phyloP scores from a whole-genome alignment of 1,284 basidiomycete species.

The Wallemia mellicola region DNA sequence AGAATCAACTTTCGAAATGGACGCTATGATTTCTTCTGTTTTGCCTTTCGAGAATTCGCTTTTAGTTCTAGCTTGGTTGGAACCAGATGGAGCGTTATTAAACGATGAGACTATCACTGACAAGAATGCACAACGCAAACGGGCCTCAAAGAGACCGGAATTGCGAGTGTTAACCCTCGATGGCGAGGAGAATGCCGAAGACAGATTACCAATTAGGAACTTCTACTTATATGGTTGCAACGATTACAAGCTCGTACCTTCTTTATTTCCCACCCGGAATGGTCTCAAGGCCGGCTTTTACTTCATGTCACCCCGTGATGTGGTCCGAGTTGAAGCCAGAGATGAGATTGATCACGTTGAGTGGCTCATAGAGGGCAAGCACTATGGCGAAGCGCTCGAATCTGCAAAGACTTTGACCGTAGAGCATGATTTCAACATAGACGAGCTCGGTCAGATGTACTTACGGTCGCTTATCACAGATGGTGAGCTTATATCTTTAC shows the following conservation, averaged over 20 bases:
- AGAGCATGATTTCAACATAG: slow-evolving; percentile 25
- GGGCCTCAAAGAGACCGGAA: slow-evolving; percentile 62
- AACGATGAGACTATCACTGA: slow-evolving; percentile 28
- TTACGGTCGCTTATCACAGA: slow-evolving; percentile 45
- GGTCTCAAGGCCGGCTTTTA: slow-evolving; percentile 29
- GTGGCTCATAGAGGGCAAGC: slow-evolving; percentile 63
- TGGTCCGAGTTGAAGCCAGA: slow-evolving; percentile 55
- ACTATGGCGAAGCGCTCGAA: slow-evolving; percentile 65
- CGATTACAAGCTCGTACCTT: slow-evolving; percentile 42
- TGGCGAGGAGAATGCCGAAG: slow-evolving; percentile 67
- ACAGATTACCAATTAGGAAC: slow-evolving; percentile 47
- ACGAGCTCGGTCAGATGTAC: slow-evolving; percentile 51
- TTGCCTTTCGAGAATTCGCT: slow-evolving; percentile 36
- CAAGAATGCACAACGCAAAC: slow-evolving; percentile 37
- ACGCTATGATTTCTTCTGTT: slow-evolving; percentile 83
- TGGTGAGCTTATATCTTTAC: slow-evolving; percentile 25
- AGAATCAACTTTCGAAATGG: slow-evolving; percentile 67
- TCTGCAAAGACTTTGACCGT: slow-evolving; percentile 38
- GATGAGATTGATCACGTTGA: slow-evolving; percentile 68
- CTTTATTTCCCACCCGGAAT: slow-evolving; percentile 7
- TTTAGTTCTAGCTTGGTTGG: slow-evolving; percentile 51
- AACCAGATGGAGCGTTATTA: slow-evolving; percentile 30
- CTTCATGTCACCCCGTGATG: slow-evolving; percentile 53
- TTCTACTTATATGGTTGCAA: slow-evolving; percentile 70
- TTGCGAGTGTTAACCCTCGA: slow-evolving; percentile 61